A percentile compares a stretch with the other conserved stretches of the same genome.
Evolutionary conservation across 2,329 filamentous ascomycete species (phyloP).

Genomic region (Verticillium isaacii): DNA sequence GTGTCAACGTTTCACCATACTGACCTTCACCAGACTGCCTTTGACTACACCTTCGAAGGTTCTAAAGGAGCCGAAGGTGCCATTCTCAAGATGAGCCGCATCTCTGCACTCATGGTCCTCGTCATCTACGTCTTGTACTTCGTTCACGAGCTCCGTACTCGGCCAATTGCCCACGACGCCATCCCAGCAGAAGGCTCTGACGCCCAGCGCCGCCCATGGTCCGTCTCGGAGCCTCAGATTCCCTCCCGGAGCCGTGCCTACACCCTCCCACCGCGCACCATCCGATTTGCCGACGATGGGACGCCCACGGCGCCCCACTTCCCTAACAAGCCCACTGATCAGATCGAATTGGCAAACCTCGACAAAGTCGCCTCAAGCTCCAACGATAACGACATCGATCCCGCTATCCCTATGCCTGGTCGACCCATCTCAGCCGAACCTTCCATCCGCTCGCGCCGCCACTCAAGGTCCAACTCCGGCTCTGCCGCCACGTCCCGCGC

Average conservation of each 20-base stretch:
- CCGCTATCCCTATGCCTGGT: background rate
- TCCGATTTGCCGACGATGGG: slow-evolving; percentile 22
- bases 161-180: slow-evolving; percentile 59
- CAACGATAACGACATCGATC: slow-evolving; percentile 3
- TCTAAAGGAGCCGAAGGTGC: slow-evolving; percentile 49
- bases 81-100: slow-evolving; percentile 70
- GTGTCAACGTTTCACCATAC: background rate
- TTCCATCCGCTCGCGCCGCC: slow-evolving; percentile 12
- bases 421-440: slow-evolving; percentile 15
- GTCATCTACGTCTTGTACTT: slow-evolving; percentile 70
- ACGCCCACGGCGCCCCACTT: background rate
- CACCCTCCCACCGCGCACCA: slow-evolving; percentile 15
- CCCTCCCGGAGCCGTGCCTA: background rate
- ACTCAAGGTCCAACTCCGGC: slow-evolving; percentile 20
- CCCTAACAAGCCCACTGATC: background rate
- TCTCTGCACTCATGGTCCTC: slow-evolving; percentile 70
- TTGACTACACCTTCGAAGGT: slow-evolving; percentile 49
- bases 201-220: background rate
- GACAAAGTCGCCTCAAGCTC: background rate
- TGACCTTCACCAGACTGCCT: slow-evolving; percentile 29
- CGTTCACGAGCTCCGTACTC: slow-evolving; percentile 61
- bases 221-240: background rate
- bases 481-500: slow-evolving; percentile 14
- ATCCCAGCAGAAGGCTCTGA: slow-evolving; percentile 25
- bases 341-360: slow-evolving; percentile 6